Evolutionary conservation across 163 green algal species (phyloP).

Genomic region (Volvox carteri): DNA sequence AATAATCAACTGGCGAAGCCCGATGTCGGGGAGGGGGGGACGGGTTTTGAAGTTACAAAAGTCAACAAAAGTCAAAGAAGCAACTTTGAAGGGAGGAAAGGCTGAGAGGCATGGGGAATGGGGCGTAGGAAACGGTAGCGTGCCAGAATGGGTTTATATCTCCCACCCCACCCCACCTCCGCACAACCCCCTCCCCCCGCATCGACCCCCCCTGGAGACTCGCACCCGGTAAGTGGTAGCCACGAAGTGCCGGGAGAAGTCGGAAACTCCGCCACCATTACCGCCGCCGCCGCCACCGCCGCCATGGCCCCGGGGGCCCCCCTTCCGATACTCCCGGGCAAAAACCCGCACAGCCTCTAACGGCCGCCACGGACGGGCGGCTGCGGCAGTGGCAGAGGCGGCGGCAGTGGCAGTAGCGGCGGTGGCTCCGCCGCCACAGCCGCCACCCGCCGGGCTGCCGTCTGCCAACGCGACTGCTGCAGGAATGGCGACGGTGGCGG

Average conservation of each 20-base stretch:
- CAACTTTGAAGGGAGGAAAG: too few relatives aligned
- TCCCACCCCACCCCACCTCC: not conserved
- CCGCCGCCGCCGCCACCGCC: not conserved
- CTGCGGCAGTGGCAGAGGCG: too few relatives aligned
- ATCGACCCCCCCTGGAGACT: not conserved
- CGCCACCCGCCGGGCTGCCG: not conserved
- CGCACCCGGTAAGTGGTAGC: slow-evolving; percentile 71
- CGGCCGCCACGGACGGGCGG: not conserved
- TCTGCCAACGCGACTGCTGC: not conserved
- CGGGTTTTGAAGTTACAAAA: not conserved
- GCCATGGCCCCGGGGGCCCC: not conserved
- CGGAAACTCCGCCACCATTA: not conserved
- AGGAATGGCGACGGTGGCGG: too few relatives aligned
- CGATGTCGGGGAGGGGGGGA: not conserved
- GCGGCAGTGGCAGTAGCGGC: too few relatives aligned
- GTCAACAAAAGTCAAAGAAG: too few relatives aligned
- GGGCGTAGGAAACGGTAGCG: too few relatives aligned
- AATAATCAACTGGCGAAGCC: too few relatives aligned
- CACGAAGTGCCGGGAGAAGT: slow-evolving; percentile 81
- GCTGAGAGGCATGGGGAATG: not conserved
- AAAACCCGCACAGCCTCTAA: slow-evolving; percentile 74
- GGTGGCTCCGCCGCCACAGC: not conserved
- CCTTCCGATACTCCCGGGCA: slow-evolving; percentile 72
- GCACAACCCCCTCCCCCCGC: not conserved
- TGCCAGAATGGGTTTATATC: too few relatives aligned